Evolutionary conservation across 306 rosid species (phyloP), one percentile per base, ranked within the genome.

Genomic region (Citrullus mucosospermus): DNA sequence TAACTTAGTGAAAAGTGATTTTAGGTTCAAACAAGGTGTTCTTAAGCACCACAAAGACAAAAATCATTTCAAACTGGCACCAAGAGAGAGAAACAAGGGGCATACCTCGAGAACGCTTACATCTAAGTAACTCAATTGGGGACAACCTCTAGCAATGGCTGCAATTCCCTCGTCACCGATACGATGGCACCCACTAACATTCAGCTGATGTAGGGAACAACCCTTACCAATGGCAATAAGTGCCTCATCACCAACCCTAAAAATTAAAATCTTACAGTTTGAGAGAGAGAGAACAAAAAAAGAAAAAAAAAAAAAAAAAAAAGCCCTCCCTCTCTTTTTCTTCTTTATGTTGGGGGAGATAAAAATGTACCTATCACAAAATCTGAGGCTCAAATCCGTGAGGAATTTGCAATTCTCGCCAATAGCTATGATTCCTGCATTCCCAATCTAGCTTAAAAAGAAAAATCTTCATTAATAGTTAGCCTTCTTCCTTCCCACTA

Each of bases 101-200:
- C 85, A 8, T 80, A 95, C 99, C 97, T 90, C 93, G 15, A 95
- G 96, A 67, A 95, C 97, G 75, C 99, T 95, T 9, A 88, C 88
- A 60, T 95, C 99, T 53, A 95, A 84, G 86, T 74, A 87, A 78
- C 82, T 79, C 67, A 95, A 91, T 87, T 87, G 80, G 70, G 97
- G 91, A 80, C 91, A 95, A 38, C 96, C 97, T 85, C 96, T 91
- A 80, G 99, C 98, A 78, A 95, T 82, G 86, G 99, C 99, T 78
- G 86, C 79, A 62, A 95, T 79, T 78, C 99, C 99, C 78, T 87
- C 92, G 84, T 95, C 96, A 44, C 97, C 97, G 28, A 95, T 89
- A 77, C 89, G 93, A 78, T 91, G 96, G 89, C 98, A 95, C 80
- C 97, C 98, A 77, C 98, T 95, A 72, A 95, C 97, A 79, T 95